These are phyloP conservation scores for Calonectria ilicicola DNA, from an alignment of 2,329 filamentous ascomycete species.

Conservation along the genomic window DNA sequence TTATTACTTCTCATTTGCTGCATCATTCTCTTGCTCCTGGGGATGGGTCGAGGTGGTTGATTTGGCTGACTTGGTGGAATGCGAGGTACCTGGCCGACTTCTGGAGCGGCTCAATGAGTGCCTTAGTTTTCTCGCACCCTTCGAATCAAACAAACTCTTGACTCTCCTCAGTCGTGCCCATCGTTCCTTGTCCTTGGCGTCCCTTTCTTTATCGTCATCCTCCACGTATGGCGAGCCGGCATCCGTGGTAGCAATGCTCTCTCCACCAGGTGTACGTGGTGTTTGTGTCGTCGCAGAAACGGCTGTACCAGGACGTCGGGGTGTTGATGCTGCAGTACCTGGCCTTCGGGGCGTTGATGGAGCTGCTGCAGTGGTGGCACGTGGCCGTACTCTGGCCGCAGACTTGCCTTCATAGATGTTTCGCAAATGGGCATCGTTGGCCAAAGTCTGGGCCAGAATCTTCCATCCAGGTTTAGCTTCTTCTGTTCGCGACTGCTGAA, in stretches of 20 bases:
- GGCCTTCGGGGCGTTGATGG: constrained; percentile 38
- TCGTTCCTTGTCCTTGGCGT: constrained; percentile 76
- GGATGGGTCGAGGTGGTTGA: constrained; percentile 28
- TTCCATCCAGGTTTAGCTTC: constrained; percentile 65
- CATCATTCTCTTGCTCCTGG: constrained; percentile 19
- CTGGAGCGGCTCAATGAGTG: constrained; percentile 48
- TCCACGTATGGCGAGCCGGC: constrained; percentile 32
- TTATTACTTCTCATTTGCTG: constrained; percentile 27
- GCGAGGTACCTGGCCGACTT: constrained; percentile 54
- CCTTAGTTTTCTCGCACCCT: constrained; percentile 66
- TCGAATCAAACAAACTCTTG: constrained; percentile 78
- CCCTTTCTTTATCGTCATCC: constrained; percentile 58
- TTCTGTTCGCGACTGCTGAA: constrained; percentile 48
- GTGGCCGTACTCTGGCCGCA: constrained; percentile 26
- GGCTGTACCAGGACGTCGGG: constrained; percentile 31
- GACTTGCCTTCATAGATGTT: constrained; percentile 48
- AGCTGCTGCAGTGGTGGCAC: constrained; percentile 20
- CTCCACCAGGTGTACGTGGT: constrained; percentile 14
- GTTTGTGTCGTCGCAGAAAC: constrained; percentile 31
- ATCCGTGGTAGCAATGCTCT: constrained; percentile 12
- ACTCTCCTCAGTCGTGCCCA: constrained; percentile 79
- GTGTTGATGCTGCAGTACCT: constrained; percentile 37
- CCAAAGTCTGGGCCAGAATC: constrained; percentile 64
- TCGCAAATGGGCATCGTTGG: constrained; percentile 69
- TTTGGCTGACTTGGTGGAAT: constrained; percentile 43